phyloP scores from a whole-genome alignment of 2,329 filamentous ascomycete species.

The Neonectria ditissima region DNA sequence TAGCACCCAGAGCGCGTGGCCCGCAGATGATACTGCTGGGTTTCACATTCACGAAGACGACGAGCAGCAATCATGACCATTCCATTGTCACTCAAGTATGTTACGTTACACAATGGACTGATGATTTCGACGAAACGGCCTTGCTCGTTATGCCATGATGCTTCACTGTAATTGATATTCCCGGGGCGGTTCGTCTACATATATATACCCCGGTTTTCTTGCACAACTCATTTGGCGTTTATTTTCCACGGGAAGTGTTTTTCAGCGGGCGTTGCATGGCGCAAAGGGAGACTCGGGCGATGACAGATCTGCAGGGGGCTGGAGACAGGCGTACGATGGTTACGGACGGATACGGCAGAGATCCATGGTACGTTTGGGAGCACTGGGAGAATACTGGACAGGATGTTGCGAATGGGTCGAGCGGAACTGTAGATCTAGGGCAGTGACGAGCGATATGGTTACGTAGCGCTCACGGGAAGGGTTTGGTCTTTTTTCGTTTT shows the following conservation, averaged over 20 bases:
- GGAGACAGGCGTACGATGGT: conserved; percentile 16
- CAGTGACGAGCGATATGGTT: neutral
- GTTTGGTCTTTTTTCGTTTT: neutral
- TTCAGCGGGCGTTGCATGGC: conserved; percentile 23
- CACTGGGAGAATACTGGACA: neutral
- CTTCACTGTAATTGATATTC: conserved; percentile 1
- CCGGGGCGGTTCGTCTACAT: neutral
- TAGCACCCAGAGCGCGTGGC: conserved; percentile 61
- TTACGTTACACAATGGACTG: conserved; percentile 2
- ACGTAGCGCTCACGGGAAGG: conserved; percentile 3
- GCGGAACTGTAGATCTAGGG: conserved; percentile 3
- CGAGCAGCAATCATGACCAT: conserved; percentile 35
- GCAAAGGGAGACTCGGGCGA: conserved; percentile 3
- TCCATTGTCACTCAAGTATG: neutral
- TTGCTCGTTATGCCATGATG: conserved; percentile 5
- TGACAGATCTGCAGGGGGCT: conserved; percentile 11
- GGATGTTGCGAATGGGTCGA: neutral
- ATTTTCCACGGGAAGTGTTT: conserved; percentile 1
- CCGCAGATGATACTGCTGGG: conserved; percentile 43
- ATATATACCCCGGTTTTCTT: conserved; percentile 8
- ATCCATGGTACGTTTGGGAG: conserved; percentile 4
- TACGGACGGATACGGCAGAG: conserved; percentile 1
- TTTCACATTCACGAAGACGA: conserved; percentile 58
- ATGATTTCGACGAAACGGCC: conserved; percentile 10
- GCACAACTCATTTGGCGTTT: conserved; percentile 21